Percentiles rank a stretch among this genome's conserved stretches.
Conservation (phyloP, 371 early-diverging fungal genomes). For the Lichtheimia ramosa region DNA sequence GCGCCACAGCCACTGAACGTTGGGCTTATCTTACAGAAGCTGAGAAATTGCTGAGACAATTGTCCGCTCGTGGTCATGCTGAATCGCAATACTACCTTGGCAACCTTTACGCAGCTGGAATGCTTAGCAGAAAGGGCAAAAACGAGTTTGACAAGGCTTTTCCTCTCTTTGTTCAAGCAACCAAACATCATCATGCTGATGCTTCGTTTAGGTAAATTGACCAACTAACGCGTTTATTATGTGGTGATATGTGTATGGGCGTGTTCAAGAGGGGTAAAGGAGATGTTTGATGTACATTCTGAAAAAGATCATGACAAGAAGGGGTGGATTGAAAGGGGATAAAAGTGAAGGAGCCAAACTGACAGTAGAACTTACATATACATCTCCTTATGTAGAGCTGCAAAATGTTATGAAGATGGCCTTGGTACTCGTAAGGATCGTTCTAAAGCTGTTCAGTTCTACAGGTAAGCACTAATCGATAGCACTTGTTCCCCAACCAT, state of each 20-base stretch:
- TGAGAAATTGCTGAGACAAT: constrained; percentile 56
- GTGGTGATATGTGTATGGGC: too few species aligned
- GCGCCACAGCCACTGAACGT: constrained; percentile 39
- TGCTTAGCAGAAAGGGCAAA: constrained; percentile 56
- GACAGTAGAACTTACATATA: neutral
- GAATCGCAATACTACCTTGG: constrained; percentile 69
- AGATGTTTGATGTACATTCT: too few species aligned
- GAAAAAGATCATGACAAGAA: too few species aligned
- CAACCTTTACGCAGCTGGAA: constrained; percentile 61
- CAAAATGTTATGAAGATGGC: constrained; percentile 70
- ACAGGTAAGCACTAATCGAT: constrained; percentile 37
- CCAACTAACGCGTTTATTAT: too few species aligned
- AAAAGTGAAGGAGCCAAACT: too few species aligned
- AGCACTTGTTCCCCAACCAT: neutral
- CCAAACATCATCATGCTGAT: constrained; percentile 68
- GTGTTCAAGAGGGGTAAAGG: too few species aligned
- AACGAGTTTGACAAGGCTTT: constrained; percentile 72
- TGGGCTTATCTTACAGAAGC: constrained; percentile 65
- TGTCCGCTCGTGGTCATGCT: constrained; percentile 62
- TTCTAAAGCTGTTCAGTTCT: constrained; percentile 67
- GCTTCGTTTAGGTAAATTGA: constrained; percentile 54
- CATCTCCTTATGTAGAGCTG: constrained; percentile 38
- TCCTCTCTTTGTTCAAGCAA: constrained; percentile 66
- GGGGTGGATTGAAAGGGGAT: too few species aligned
- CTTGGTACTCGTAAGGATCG: constrained; percentile 60